phyloP scores from a whole-genome alignment of 768 basidiomycete genomes.

The Termitomyces sp. region DNA sequence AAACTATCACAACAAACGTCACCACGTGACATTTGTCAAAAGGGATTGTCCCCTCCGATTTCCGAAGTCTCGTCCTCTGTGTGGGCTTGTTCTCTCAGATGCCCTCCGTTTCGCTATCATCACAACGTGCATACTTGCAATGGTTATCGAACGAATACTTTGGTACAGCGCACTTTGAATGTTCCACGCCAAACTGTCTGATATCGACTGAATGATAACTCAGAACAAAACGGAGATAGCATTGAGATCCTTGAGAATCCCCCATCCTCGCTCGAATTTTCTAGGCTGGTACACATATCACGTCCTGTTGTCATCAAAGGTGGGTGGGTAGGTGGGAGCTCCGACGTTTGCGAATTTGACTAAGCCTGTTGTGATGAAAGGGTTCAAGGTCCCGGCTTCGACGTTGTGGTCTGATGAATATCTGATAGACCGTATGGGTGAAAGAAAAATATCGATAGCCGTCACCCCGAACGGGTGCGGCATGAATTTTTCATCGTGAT shows the following conservation, averaged over 20 bases:
- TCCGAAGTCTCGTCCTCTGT: no score
- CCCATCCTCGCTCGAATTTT: slow-evolving; percentile 67
- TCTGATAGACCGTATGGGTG: slow-evolving; percentile 49
- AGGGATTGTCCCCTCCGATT: no score
- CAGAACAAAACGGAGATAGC: slow-evolving; percentile 58
- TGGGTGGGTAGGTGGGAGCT: slow-evolving; percentile 8
- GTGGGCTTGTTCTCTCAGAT: not conserved
- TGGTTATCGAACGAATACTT: slow-evolving; percentile 37
- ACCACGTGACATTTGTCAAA: not conserved
- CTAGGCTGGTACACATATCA: slow-evolving; percentile 58
- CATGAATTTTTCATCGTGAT: slow-evolving; percentile 12
- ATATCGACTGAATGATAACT: not conserved
- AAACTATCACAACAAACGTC: not conserved
- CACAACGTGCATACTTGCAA: slow-evolving; percentile 6
- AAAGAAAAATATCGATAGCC: slow-evolving; percentile 59
- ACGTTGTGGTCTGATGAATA: slow-evolving; percentile 64
- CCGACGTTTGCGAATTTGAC: not conserved
- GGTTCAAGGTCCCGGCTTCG: slow-evolving; percentile 39
- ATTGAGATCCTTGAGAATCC: slow-evolving; percentile 44
- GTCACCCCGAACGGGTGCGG: slow-evolving; percentile 77
- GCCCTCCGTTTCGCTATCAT: not conserved
- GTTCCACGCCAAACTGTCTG: not conserved
- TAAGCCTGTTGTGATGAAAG: slow-evolving; percentile 23
- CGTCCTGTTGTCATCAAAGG: slow-evolving; percentile 75
- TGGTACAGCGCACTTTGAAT: slow-evolving; percentile 17